Conservation (phyloP, 1,139 yeast genomes). For the Saccharomyces hybrid region DNA sequence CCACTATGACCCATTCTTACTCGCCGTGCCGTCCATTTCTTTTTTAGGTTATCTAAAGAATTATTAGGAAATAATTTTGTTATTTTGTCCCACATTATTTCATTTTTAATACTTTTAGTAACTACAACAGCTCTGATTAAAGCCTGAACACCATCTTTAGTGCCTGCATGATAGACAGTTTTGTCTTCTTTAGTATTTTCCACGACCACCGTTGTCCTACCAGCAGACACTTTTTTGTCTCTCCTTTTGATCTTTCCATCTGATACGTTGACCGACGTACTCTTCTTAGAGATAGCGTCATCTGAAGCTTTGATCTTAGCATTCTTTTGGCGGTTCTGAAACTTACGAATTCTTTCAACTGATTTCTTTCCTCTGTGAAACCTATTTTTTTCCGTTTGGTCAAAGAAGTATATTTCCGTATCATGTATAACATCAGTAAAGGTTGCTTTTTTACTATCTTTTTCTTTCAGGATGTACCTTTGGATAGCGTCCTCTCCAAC, state of each 20-base stretch:
- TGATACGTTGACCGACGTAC: background rate
- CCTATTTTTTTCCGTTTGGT: conserved; percentile 26
- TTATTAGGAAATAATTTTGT: conserved; percentile 28
- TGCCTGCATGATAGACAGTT: conserved; percentile 16
- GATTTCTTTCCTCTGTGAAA: conserved; percentile 28
- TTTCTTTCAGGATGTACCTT: conserved; percentile 18
- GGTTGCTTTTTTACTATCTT: conserved; percentile 22
- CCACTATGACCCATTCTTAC: conserved; percentile 31
- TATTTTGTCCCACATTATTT: conserved; percentile 29
- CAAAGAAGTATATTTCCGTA: conserved; percentile 31
- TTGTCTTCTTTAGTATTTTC: background rate
- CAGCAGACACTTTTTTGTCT: background rate
- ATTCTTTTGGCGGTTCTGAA: conserved; percentile 15
- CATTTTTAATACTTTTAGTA: conserved; percentile 30
- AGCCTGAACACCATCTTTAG: conserved; percentile 24
- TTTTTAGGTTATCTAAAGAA: conserved; percentile 27
- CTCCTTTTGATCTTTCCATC: background rate
- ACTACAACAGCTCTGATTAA: conserved; percentile 28
- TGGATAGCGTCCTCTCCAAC: conserved; percentile 15
- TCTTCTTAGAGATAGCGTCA: conserved; percentile 1
- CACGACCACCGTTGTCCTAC: background rate
- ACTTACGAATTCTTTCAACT: conserved; percentile 28
- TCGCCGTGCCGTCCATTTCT: conserved; percentile 29
- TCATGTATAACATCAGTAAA: conserved; percentile 26
- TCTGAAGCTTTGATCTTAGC: background rate